A percentile compares a stretch with the other conserved stretches of the same genome.
Evolutionary conservation across 1,284 basidiomycete species (phyloP).

Genomic region (Volvariella volvacea): DNA sequence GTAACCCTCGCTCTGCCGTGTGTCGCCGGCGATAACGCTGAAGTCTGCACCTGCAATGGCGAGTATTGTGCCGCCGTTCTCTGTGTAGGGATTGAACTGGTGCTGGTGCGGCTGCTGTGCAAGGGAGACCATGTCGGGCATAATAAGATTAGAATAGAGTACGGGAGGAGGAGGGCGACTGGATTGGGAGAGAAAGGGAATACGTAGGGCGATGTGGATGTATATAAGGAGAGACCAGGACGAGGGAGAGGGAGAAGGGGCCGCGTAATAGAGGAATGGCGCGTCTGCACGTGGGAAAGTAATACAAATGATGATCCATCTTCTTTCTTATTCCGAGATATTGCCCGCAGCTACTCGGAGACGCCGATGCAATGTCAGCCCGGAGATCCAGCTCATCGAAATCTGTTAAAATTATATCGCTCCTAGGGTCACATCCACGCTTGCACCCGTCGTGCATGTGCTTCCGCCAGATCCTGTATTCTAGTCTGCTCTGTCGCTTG

Average conservation of each 20-base stretch:
- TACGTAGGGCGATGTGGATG: conserved; percentile 5
- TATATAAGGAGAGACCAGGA: conserved; percentile 10
- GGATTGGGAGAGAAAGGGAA: conserved; percentile 1
- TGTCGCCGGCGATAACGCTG: conserved; percentile 90
- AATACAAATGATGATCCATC: neutral
- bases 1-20: conserved; percentile 90
- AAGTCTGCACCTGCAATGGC: conserved; percentile 92
- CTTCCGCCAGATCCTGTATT: no score
- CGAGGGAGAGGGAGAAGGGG: conserved; percentile 14
- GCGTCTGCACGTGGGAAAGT: conserved; percentile 26
- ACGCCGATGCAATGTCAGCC: neutral
- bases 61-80: conserved; percentile 92
- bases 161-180: conserved; percentile 1
- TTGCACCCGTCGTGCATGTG: no score
- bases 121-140: conserved; percentile 25
- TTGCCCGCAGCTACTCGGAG: conserved; percentile 11
- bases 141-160: conserved; percentile 7
- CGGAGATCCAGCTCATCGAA: no score
- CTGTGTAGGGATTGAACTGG: conserved; percentile 81
- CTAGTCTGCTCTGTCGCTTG: no score
- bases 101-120: conserved; percentile 45
- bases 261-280: conserved; percentile 26
- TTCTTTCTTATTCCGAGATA: conserved; percentile 16
- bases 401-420: no score
- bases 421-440: no score